phyloP scores from a whole-genome alignment of 352 stramenopile genomes.

The Thalassiosira delicatula region DNA sequence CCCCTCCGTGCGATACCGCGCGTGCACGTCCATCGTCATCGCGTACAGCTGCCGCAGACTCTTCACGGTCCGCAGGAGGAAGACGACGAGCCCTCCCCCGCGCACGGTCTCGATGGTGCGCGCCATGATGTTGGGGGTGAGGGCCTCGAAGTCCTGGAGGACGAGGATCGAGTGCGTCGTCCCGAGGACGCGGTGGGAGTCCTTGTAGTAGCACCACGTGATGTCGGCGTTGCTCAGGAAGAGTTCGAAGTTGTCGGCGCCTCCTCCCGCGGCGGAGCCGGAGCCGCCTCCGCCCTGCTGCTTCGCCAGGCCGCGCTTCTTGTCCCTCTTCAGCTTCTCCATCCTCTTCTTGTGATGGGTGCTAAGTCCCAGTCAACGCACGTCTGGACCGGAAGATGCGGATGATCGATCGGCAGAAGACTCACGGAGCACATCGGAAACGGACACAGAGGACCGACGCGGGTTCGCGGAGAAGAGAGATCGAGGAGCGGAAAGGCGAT shows the following conservation, averaged over 20 bases:
- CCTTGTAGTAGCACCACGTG: constrained; percentile 99
- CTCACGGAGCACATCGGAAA: too few relatives aligned
- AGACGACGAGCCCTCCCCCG: constrained; percentile 95
- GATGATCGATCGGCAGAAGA: too few relatives aligned
- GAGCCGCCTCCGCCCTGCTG: constrained; percentile 50
- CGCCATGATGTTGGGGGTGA: constrained; percentile 99
- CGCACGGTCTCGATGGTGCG: constrained; percentile 99
- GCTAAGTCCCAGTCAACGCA: constrained; percentile 98
- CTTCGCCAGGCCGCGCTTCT: constrained; percentile 61
- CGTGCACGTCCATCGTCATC: constrained; percentile 96
- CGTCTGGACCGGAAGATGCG: too few relatives aligned
- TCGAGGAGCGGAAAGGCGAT: too few relatives aligned
- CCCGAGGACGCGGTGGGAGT: constrained; percentile 98
- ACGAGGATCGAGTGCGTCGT: constrained; percentile 98
- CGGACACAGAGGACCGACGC: too few relatives aligned
- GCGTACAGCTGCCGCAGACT: constrained; percentile 98
- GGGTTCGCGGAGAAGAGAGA: too few relatives aligned
- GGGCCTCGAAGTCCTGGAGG: constrained; percentile 98
- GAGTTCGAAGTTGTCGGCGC: constrained; percentile 92
- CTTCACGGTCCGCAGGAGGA: constrained; percentile 97
- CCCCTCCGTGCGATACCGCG: constrained; percentile 85
- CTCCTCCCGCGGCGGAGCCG: constrained; percentile 21
- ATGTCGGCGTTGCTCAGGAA: constrained; percentile 98
- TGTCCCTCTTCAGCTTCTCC: constrained; percentile 85
- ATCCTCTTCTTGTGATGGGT: constrained; percentile 92